phyloP scores from a whole-genome alignment of 2,329 filamentous ascomycete species.

The Arthrobotrys sphaeroides region DNA sequence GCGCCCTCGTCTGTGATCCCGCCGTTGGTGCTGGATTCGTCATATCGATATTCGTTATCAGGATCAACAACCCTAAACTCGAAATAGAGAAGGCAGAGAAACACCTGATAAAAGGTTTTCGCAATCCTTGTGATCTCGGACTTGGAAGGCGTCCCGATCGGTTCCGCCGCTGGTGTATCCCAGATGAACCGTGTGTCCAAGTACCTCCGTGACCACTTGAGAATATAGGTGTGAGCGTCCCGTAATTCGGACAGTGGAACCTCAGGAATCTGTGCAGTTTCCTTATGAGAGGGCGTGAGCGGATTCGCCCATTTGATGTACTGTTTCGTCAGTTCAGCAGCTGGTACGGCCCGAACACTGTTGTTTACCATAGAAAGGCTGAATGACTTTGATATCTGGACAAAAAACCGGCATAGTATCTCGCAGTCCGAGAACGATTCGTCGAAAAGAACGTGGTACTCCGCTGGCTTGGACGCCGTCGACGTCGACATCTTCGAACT shows the following conservation, averaged over 20 bases:
- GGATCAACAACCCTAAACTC: neutral
- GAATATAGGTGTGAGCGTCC: slow-evolving; percentile 6
- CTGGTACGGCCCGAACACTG: neutral
- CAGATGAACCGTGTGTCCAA: neutral
- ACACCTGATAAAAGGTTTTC: slow-evolving; percentile 1
- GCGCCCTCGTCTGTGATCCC: neutral
- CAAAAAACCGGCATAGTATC: slow-evolving; percentile 14
- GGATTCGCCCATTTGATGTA: slow-evolving; percentile 20
- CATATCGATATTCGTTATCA: neutral
- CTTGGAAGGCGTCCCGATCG: too few relatives aligned
- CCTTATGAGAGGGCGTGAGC: neutral
- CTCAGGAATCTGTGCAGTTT: neutral
- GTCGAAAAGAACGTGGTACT: neutral
- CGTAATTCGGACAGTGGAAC: neutral
- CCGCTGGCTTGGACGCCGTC: neutral
- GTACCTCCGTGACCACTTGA: neutral
- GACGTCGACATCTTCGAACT: too few relatives aligned
- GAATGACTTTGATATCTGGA: slow-evolving; percentile 1
- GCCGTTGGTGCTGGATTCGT: too few relatives aligned
- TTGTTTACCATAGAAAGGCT: neutral
- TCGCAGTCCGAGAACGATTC: slow-evolving; percentile 2
- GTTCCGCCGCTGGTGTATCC: too few relatives aligned
- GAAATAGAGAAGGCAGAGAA: neutral
- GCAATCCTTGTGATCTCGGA: slow-evolving; percentile 1
- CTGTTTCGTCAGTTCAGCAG: neutral